Evolutionary conservation across 192 early-diverging fungal species (phyloP).

Genomic region (Linnemannia hyalina): DNA sequence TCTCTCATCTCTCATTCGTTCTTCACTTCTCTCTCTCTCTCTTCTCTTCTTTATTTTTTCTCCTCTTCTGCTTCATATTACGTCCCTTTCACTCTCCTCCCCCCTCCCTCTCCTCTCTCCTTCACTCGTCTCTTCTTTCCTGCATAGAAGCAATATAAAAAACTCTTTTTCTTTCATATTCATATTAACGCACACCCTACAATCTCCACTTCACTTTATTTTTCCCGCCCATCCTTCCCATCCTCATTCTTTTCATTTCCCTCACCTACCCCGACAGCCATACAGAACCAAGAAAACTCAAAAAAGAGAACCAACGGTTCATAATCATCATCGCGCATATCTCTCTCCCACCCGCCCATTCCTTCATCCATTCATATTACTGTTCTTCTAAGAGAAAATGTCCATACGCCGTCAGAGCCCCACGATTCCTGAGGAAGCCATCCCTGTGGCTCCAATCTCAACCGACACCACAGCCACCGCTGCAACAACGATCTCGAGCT

Average conservation of each 20-base stretch:
- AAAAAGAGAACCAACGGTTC: too few relatives aligned
- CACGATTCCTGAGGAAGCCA: conserved; percentile 20
- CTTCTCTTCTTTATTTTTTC: neutral
- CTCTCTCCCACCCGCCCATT: neutral
- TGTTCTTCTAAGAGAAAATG: conserved; percentile 9
- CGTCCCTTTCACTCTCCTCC: neutral
- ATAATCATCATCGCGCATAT: too few relatives aligned
- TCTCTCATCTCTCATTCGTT: neutral
- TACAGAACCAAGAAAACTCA: too few relatives aligned
- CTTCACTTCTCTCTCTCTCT: neutral
- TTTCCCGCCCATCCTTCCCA: neutral
- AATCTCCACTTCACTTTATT: neutral
- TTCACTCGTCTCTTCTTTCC: neutral
- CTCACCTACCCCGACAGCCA: neutral
- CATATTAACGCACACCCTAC: neutral
- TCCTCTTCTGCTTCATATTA: neutral
- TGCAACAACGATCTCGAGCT: too few relatives aligned
- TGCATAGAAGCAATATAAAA: neutral
- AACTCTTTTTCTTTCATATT: too few relatives aligned
- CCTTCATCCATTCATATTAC: conserved; percentile 1
- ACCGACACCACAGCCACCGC: neutral
- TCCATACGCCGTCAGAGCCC: conserved; percentile 31
- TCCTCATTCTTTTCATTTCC: neutral
- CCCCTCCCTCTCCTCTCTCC: neutral
- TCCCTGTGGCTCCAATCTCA: neutral